Base-by-base conservation (phyloP, 2,329 filamentous ascomycete species). In the Didymellaceae sp. region DNA sequence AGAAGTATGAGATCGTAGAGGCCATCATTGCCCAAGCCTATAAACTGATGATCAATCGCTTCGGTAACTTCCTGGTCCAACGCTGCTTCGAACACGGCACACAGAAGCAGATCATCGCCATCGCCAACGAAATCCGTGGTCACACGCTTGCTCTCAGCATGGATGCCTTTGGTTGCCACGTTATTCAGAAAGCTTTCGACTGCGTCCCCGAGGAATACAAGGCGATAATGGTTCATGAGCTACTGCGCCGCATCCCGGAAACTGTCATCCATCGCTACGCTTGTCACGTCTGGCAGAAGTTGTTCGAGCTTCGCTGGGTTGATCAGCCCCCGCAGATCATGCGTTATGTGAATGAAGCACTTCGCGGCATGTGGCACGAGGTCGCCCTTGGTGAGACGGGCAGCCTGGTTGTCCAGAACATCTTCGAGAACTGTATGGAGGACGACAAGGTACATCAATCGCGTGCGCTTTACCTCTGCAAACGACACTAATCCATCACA, bases 201-300 rank as follows among this genome's bases (percentile, higher is more conserved):
- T 95, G 90, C 45, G 94, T 99, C 21, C 91, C 94, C 0, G 95
- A 99, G 73, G 90, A 96, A 62, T 96, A 97, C 81, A 99, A 99
- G 77, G 90, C 91, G 10, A 88, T 94, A 70, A 97, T 99, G 92
- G 94, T 99, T n/a, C 91, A 96, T 70, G 94, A 99, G 71, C 82
- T 99, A 20, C 85, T 99, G 50, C 90, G 91, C 55, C 88, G 91
- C 46, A 99, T 99, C 58, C 94, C 93, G 0, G 93, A 99, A 75
- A 99, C 94, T 2, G 92, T 99, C 58, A 94, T 99, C 69, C 95
- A 99, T 76, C 89, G 95, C 61, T 99, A 99, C 76, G 94, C 94
- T 52, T 99, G 94, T 68, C 94, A 99, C 74, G 94, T 99, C 57
- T 99, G 94, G 94, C 94, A 99, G 79, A 99, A 99, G 80, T 84